Evolutionary conservation across 768 basidiomycete species (phyloP).

Genomic region (Leccinellum albellum): DNA sequence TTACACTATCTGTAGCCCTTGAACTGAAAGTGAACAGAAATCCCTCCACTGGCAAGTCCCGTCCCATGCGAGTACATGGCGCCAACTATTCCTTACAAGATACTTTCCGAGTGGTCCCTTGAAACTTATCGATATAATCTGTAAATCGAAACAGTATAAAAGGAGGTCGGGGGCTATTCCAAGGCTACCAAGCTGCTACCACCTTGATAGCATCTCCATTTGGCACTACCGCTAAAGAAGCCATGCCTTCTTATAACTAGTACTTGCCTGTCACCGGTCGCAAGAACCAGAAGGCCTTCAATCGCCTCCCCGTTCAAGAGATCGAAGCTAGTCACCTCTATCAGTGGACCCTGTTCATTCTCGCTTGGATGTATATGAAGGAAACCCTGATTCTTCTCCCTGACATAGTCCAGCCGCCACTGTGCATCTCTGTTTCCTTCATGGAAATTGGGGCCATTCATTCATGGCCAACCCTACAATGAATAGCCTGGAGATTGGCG

Average conservation of each 20-base stretch:
- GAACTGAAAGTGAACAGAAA: not conserved
- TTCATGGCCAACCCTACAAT: constrained; percentile 23
- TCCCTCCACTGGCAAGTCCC: not conserved
- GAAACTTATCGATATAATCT: not conserved
- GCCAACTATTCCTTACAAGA: not conserved
- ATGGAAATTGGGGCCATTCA: constrained; percentile 26
- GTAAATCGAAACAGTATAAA: constrained; percentile 4
- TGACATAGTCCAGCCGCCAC: constrained; percentile 11
- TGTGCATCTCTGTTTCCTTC: constrained; percentile 1
- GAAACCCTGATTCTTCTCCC: constrained; percentile 10
- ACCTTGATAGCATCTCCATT: constrained; percentile 4
- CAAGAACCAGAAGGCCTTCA: constrained; percentile 8
- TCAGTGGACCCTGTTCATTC: constrained; percentile 28
- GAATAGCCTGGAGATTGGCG: constrained; percentile 26
- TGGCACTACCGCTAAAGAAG: not conserved
- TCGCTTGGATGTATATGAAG: constrained; percentile 17
- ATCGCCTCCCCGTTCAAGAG: constrained; percentile 23
- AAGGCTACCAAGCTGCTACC: not conserved
- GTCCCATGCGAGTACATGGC: not conserved
- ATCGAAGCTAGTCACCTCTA: constrained; percentile 14
- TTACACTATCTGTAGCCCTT: too few species aligned
- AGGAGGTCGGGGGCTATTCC: not conserved
- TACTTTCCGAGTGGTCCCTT: not conserved
- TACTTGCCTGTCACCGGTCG: constrained; percentile 22
- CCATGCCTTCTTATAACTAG: not conserved